A percentile compares a stretch with the other conserved stretches of the same genome.
Conservation (phyloP, 2,329 filamentous ascomycete genomes). For the Ceratocystis eucalypticola region DNA sequence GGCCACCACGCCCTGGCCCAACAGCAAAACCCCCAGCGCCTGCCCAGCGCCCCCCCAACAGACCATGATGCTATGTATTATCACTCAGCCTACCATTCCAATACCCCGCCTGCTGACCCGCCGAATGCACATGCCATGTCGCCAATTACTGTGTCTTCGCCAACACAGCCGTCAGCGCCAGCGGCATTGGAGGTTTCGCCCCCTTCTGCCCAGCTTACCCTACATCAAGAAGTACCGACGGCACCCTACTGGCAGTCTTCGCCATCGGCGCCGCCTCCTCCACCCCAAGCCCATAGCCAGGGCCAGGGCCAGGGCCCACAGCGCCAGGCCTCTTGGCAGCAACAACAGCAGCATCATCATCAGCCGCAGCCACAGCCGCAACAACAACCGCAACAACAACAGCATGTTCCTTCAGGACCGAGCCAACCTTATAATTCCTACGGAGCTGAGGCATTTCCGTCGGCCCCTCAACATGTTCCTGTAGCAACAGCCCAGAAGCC, state of each 20-base stretch:
- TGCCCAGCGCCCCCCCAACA: conserved; percentile 24
- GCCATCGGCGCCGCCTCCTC: conserved; percentile 4
- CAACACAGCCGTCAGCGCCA: conserved; percentile 9
- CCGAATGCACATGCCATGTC: conserved; percentile 22
- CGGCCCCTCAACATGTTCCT: conserved; percentile 49
- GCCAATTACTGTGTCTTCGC: conserved; percentile 11
- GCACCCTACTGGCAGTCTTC: conserved; percentile 14
- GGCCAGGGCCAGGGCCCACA: conserved; percentile 23
- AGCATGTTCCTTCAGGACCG: conserved; percentile 21
- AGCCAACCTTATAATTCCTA: conserved; percentile 30
- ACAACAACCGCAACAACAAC: conserved; percentile 23
- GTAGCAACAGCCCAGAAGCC: conserved; percentile 31
- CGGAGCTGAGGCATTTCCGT: conserved; percentile 49
- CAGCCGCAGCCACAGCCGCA: conserved; percentile 23
- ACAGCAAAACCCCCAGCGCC: conserved; percentile 13
- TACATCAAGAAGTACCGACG: conserved; percentile 20
- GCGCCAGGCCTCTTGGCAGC: conserved; percentile 23
- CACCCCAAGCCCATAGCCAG: conserved; percentile 18
- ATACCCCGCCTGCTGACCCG: conserved; percentile 13
- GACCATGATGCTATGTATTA: conserved; percentile 48
- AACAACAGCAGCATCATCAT: conserved; percentile 22
- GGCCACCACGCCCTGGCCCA: conserved; percentile 1
- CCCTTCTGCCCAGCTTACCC: neutral
- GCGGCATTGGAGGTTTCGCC: conserved; percentile 14
- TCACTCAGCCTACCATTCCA: conserved; percentile 26